Evolutionary conservation across 2,329 filamentous ascomycete genomes (phyloP).

Genomic region (Aspergillus sergii): DNA sequence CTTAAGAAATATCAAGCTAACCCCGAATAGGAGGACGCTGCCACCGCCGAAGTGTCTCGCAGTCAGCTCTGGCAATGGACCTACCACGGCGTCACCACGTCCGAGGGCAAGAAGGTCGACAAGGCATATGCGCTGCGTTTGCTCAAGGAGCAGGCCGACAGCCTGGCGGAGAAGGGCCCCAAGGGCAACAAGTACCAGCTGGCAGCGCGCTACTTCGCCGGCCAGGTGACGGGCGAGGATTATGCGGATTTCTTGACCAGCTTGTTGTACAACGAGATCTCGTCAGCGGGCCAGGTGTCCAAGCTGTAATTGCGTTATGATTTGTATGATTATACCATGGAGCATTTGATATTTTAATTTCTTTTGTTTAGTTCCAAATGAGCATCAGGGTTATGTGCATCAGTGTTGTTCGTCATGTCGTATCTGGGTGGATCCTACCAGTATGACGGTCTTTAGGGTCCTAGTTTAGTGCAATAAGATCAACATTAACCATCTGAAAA

Average conservation of each 20-base stretch:
- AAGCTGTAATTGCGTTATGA: conserved; percentile 56
- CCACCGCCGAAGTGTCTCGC: conserved; percentile 92
- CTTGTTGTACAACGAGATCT: conserved; percentile 68
- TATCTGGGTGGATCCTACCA: neutral
- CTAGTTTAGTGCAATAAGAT: neutral
- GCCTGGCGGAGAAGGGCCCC: conserved; percentile 71
- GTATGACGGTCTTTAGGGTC: neutral
- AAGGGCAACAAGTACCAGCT: conserved; percentile 91
- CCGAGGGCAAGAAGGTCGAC: conserved; percentile 88
- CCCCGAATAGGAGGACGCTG: conserved; percentile 72
- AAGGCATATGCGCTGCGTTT: conserved; percentile 87
- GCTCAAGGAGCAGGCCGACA: conserved; percentile 80
- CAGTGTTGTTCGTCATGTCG: neutral
- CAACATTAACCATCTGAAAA: neutral
- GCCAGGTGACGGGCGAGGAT: conserved; percentile 94
- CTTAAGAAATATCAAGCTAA: conserved; percentile 2
- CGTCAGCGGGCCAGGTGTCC: conserved; percentile 67
- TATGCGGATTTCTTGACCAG: conserved; percentile 95
- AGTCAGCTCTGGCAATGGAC: conserved; percentile 98
- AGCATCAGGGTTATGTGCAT: neutral
- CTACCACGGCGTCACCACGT: conserved; percentile 70
- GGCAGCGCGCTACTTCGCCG: conserved; percentile 88
- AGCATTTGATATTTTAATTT: neutral
- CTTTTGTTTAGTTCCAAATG: neutral
- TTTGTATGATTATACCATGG: conserved; percentile 3